Conservation (phyloP, 2,329 filamentous ascomycete genomes). For the Penicillium crustosum region DNA sequence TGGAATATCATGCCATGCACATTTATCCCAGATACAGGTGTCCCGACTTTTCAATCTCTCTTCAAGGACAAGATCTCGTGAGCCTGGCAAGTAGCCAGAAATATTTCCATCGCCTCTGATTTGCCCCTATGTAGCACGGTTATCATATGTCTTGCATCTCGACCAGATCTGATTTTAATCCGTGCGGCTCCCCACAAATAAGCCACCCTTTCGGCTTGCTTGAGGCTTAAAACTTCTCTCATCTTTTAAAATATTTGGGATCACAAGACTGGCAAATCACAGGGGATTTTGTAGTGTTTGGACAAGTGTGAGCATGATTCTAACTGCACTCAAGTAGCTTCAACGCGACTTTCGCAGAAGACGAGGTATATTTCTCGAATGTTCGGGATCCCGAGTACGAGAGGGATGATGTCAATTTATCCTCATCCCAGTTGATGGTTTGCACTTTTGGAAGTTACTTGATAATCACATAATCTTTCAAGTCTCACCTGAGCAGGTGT, state of each 20-base stretch:
- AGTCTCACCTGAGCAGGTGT: neutral
- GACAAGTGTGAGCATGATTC: neutral
- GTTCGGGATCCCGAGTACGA: neutral
- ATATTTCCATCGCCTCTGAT: constrained; percentile 4
- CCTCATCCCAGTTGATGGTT: neutral
- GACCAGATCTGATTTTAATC: constrained; percentile 1
- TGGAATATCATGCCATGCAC: neutral
- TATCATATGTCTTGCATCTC: constrained; percentile 15
- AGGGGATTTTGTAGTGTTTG: neutral
- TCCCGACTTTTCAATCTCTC: neutral
- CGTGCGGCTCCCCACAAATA: neutral
- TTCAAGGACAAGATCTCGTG: constrained; percentile 3
- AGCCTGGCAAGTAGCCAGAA: constrained; percentile 1
- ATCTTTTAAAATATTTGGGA: neutral
- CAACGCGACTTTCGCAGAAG: neutral
- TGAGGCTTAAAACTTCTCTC: neutral
- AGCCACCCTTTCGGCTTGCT: neutral
- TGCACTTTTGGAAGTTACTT: neutral
- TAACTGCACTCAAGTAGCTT: neutral
- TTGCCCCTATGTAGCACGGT: neutral
- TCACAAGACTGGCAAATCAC: neutral
- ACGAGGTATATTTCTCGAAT: neutral
- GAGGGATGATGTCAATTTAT: neutral
- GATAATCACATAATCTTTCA: neutral
- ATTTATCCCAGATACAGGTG: neutral